phyloP scores from a whole-genome alignment of 1,139 yeast species.

The Sporopachydermia cereana region DNA sequence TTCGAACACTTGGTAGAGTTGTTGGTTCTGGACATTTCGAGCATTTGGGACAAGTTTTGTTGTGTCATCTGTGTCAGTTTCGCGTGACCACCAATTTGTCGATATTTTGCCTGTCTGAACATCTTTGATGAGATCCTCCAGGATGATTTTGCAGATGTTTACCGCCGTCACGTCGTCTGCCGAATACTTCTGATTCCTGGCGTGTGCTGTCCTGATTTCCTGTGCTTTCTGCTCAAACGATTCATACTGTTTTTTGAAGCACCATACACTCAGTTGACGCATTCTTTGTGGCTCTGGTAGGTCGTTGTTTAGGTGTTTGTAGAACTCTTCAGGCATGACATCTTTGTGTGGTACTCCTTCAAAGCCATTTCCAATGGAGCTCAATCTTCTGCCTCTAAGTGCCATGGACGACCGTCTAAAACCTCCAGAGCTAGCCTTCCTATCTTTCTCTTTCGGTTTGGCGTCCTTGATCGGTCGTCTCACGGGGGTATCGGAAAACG shows the following conservation, averaged over 20 bases:
- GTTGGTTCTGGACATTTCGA: constrained; percentile 39
- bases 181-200: constrained; percentile 17
- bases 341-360: constrained; percentile 57
- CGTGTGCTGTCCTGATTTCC: constrained; percentile 19
- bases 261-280: constrained; percentile 64
- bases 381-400: constrained; percentile 58
- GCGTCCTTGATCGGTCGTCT: constrained; percentile 22
- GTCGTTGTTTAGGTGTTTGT: constrained; percentile 48
- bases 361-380: constrained; percentile 67
- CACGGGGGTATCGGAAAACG: constrained; percentile 31
- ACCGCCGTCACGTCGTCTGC: constrained; percentile 30
- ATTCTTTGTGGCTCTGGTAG: constrained; percentile 65
- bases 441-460: constrained; percentile 17
- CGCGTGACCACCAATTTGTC: constrained; percentile 55
- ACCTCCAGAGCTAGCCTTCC: constrained; percentile 10
- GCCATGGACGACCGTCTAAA: constrained; percentile 38
- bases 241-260: constrained; percentile 40
- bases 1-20: constrained; percentile 35
- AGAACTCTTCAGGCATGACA: constrained; percentile 44
- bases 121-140: constrained; percentile 52
- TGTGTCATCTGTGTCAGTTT: constrained; percentile 18
- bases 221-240: constrained; percentile 25
- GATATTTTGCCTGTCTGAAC: constrained; percentile 45
- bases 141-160: constrained; percentile 50
- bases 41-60: constrained; percentile 38